Evolutionary conservation across 495 filamentous ascomycete genomes (phyloP), one percentile per base, ranked within the genome.

Genomic region (Aspergillus hancockii): DNA sequence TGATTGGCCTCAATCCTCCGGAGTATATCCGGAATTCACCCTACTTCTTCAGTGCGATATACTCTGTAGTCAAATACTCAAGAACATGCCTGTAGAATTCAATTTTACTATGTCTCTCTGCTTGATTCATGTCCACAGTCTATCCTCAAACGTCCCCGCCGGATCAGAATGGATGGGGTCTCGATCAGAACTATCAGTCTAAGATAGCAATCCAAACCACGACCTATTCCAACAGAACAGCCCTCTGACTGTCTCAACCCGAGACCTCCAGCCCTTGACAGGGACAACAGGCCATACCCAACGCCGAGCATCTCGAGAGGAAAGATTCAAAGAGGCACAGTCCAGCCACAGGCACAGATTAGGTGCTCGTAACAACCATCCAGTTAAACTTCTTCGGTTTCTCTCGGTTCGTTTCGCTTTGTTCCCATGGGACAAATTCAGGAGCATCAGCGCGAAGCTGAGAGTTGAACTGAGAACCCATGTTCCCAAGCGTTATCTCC

Each of bases 391-490:
- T 53, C 50, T 51, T 63, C 13, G 30, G 8, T 23, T 38, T 51
- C 4, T 12, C 13, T 13, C 31, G n/a, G 21, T 16, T 12, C 32
- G 18, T 5, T 16, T 31, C 21, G 53, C 3, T 46, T 55, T 30
- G n/a, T 6, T 10, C 18, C 30, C 7, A n/a, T 13, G 67, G 67
- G n/a, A 69, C 31, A 41, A 69, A 69, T 30, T 61, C 63, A 1
- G 67, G 67, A 4, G 67, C 67, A 45, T 69, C 62, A 1, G 38
- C 62, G 28, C 64, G 63, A 49, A 69, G 60, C 30, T 58, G 41
- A 23, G 19, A 8, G 6, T 19, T 23, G 18, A 23, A 3, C 6
- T 47, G 43, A 23, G 19, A 3, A 9, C 9, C 43, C 19, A 5
- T 47, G 19, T 47, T 5, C 10, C 16, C 38, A 16, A 12, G 10